A percentile compares a stretch with the other conserved stretches of the same genome.
These are phyloP conservation scores for Aleurites moluccanus DNA, from an alignment of 441 rosid species.

Conservation along the genomic window DNA sequence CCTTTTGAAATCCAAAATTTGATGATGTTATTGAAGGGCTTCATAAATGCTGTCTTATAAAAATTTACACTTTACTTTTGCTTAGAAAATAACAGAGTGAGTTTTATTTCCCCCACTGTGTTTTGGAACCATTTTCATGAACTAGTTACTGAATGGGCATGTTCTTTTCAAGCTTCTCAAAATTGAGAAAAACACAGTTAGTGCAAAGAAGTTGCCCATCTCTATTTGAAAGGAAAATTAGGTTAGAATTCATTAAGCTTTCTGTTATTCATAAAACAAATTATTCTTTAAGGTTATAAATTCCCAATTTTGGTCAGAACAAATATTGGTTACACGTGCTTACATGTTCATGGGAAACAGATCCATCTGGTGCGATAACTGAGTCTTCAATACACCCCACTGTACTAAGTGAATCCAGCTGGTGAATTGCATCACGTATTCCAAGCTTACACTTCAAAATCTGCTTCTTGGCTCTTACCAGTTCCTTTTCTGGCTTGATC, in stretches of 20 bases:
- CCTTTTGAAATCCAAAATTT: not conserved
- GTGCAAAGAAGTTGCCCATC: not conserved
- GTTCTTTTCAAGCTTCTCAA: slow-evolving; percentile 4
- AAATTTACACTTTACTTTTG: not conserved
- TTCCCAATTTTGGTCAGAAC: slow-evolving; percentile 9
- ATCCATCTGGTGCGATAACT: slow-evolving; percentile 92
- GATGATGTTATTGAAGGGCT: not conserved
- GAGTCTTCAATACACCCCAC: slow-evolving; percentile 86
- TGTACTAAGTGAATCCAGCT: slow-evolving; percentile 76
- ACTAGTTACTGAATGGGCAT: not conserved
- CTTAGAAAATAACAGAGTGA: not conserved
- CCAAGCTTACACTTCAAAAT: slow-evolving; percentile 92
- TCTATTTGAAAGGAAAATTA: not conserved
- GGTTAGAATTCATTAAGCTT: not conserved
- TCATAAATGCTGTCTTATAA: not conserved
- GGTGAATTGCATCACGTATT: slow-evolving; percentile 77
- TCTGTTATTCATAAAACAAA: not conserved
- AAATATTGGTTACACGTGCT: slow-evolving; percentile 21
- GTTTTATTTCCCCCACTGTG: not conserved
- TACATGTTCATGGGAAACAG: slow-evolving; percentile 95
- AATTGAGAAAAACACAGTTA: not conserved
- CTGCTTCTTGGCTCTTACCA: slow-evolving; percentile 77
- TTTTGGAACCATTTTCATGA: slow-evolving; percentile 4
- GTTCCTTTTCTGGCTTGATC: slow-evolving; percentile 92
- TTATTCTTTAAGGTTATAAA: not conserved